Evolutionary conservation across 805 yeast genomes (phyloP).

Genomic region (Helenozyma baotianmanensis): DNA sequence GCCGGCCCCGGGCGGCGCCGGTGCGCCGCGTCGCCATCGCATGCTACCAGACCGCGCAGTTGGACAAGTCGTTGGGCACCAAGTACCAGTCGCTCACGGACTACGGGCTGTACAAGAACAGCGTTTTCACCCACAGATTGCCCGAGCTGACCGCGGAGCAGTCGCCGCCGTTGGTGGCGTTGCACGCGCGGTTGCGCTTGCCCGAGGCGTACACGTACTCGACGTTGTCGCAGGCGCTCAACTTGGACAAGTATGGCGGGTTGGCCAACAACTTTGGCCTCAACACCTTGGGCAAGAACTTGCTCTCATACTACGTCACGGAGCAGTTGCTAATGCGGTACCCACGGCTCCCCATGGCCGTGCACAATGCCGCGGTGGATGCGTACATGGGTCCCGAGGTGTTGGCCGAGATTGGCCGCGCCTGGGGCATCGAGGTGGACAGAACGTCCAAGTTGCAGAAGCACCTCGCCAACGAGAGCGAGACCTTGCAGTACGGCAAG

Average conservation of each 20-base stretch:
- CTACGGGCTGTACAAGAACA: slow-evolving; percentile 38
- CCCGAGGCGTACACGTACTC: slow-evolving; percentile 54
- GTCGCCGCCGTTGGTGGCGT: slow-evolving; percentile 70
- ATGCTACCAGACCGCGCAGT: slow-evolving; percentile 19
- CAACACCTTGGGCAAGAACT: slow-evolving; percentile 74
- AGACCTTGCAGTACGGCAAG: slow-evolving; percentile 64
- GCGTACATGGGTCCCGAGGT: slow-evolving; percentile 68
- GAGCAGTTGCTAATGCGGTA: slow-evolving; percentile 70
- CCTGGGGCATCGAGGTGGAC: slow-evolving; percentile 91
- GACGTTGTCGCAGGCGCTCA: slow-evolving; percentile 76
- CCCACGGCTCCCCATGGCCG: slow-evolving; percentile 85
- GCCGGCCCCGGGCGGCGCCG: slow-evolving; percentile 1
- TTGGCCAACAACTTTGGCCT: slow-evolving; percentile 74
- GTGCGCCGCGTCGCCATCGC: slow-evolving; percentile 6
- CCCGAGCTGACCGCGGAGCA: slow-evolving; percentile 46
- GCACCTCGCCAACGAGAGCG: slow-evolving; percentile 64
- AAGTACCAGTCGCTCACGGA: slow-evolving; percentile 30
- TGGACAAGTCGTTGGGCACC: slow-evolving; percentile 25
- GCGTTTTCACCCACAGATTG: slow-evolving; percentile 40
- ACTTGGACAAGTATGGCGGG: slow-evolving; percentile 43
- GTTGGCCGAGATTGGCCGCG: slow-evolving; percentile 59
- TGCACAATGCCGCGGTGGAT: slow-evolving; percentile 71
- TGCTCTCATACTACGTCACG: slow-evolving; percentile 69
- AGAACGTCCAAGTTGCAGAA: slow-evolving; percentile 57
- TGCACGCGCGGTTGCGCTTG: slow-evolving; percentile 71